Evolutionary conservation across 1,284 basidiomycete species (phyloP).

Genomic region (Entoloma clypeatum): DNA sequence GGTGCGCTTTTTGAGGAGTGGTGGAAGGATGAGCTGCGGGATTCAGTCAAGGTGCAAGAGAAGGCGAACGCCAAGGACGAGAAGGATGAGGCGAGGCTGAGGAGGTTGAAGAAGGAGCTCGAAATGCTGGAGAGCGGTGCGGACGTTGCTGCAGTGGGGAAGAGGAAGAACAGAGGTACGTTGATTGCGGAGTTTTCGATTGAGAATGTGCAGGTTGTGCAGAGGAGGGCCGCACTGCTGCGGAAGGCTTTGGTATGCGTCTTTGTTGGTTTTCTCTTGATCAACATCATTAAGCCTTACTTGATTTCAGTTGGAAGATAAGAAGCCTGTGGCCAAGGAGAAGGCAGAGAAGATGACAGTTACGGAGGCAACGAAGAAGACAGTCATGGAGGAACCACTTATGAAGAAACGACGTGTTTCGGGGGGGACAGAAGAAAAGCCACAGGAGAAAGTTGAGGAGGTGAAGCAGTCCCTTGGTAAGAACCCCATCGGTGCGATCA

Average conservation of each 20-base stretch:
- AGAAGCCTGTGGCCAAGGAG: slow-evolving; percentile 16
- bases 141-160: no score
- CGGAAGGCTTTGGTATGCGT: slow-evolving; percentile 31
- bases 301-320: slow-evolving; percentile 11
- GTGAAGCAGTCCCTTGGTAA: slow-evolving; percentile 27
- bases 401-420: slow-evolving; percentile 41
- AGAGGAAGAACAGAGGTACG: slow-evolving; percentile 50
- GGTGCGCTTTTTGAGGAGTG: slow-evolving; percentile 67
- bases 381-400: slow-evolving; percentile 26
- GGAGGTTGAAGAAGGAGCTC: slow-evolving; percentile 59
- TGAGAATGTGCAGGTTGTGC: slow-evolving; percentile 88
- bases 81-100: slow-evolving; percentile 49
- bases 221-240: slow-evolving; percentile 52
- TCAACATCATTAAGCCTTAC: slow-evolving; percentile 1
- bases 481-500: slow-evolving; percentile 43
- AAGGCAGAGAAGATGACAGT: slow-evolving; percentile 14
- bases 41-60: slow-evolving; percentile 65
- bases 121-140: no score
- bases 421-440: slow-evolving; percentile 20
- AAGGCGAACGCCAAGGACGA: slow-evolving; percentile 49
- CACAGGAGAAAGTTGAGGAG: slow-evolving; percentile 20
- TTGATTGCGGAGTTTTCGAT: slow-evolving; percentile 91
- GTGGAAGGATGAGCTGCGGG: slow-evolving; percentile 81
- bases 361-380: slow-evolving; percentile 13
- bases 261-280: background rate